These are phyloP conservation scores for Phaffomyces thermotolerans DNA, from an alignment of 805 yeast species.

Conservation along the genomic window DNA sequence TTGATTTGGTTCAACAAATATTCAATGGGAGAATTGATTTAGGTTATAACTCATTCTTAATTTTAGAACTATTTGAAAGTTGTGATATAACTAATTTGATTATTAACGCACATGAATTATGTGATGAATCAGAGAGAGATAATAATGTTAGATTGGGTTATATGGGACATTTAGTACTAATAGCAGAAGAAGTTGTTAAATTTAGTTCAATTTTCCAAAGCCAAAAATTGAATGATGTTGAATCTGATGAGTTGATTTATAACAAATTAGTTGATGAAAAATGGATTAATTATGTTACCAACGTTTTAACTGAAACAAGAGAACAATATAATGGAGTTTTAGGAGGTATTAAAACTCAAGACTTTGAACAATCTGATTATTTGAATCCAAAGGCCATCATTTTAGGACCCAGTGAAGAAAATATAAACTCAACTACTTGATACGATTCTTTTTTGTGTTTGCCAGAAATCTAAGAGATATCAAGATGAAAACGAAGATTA, in stretches of 20 bases:
- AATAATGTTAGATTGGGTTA: conserved; percentile 77
- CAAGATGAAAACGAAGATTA: conserved; percentile 3
- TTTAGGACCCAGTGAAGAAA: conserved; percentile 22
- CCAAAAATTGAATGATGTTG: conserved; percentile 20
- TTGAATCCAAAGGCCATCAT: conserved; percentile 20
- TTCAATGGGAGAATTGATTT: conserved; percentile 67
- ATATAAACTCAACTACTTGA: conserved; percentile 17
- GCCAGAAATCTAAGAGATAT: conserved; percentile 3
- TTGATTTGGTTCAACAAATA: conserved; percentile 76
- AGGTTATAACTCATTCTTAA: conserved; percentile 63
- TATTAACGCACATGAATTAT: conserved; percentile 55
- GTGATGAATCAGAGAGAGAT: conserved; percentile 51
- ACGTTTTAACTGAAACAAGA: conserved; percentile 69
- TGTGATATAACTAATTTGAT: conserved; percentile 55
- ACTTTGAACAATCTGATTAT: conserved; percentile 18
- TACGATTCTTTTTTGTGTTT: not conserved
- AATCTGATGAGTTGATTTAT: conserved; percentile 21
- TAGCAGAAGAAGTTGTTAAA: conserved; percentile 94
- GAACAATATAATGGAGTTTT: conserved; percentile 83
- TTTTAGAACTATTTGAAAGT: conserved; percentile 53
- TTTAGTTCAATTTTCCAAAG: conserved; percentile 39
- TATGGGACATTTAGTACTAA: conserved; percentile 91
- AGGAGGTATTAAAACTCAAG: conserved; percentile 46
- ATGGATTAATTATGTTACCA: conserved; percentile 72
- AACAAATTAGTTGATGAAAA: conserved; percentile 30